Conservation (phyloP, 495 filamentous ascomycete genomes). For the Penicillium cosmopolitanum region DNA sequence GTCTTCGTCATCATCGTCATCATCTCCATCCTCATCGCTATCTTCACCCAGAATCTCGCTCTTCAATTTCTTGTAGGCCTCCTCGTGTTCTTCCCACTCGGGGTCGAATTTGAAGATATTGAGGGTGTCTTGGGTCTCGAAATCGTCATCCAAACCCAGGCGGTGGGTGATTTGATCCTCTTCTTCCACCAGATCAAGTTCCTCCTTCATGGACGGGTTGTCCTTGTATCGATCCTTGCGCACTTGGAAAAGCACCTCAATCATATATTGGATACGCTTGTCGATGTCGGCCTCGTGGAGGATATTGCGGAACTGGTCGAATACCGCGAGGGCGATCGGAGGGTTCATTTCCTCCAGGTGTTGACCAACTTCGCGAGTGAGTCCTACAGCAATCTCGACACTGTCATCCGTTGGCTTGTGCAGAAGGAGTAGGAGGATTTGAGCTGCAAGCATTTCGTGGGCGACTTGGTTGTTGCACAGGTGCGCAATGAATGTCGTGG, state of each 20-base stretch:
- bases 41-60: constrained; percentile 94
- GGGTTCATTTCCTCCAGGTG: constrained; percentile 93
- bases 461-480: constrained; percentile 93
- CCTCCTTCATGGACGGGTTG: constrained; percentile 85
- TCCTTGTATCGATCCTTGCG: constrained; percentile 97
- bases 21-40: constrained; percentile 75
- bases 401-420: constrained; percentile 96
- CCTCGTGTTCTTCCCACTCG: constrained; percentile 89
- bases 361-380: constrained; percentile 88
- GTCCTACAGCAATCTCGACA: constrained; percentile 93
- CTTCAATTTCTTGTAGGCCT: constrained; percentile 83
- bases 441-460: constrained; percentile 88
- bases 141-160: constrained; percentile 74
- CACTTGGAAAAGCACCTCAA: constrained; percentile 96
- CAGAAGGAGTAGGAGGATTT: constrained; percentile 86
- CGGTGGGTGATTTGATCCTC: constrained; percentile 96
- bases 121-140: constrained; percentile 79
- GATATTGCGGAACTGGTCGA: constrained; percentile 93
- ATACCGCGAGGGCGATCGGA: constrained; percentile 82
- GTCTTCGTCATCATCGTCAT: constrained; percentile 70
- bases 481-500: constrained; percentile 92
- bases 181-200: constrained; percentile 93
- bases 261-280: constrained; percentile 96
- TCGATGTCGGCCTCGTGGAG: constrained; percentile 96
- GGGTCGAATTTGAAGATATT: constrained; percentile 96